Conservation (phyloP, 73 alveolate species). For the Paramecium pentaurelia region DNA sequence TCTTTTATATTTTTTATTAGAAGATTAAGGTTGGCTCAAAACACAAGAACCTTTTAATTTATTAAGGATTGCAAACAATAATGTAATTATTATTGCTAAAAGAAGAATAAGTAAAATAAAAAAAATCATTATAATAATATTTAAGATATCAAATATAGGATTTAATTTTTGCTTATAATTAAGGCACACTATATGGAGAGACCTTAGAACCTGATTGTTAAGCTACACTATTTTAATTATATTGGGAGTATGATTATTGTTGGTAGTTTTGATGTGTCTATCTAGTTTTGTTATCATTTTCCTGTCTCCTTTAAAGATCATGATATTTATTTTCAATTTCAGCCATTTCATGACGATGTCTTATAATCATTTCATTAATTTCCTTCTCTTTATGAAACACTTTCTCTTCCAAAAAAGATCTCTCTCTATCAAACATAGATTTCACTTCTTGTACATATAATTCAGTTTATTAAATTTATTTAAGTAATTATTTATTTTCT, state of each 20-base stretch:
- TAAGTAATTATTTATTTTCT: background rate
- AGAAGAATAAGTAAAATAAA: background rate
- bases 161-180: conserved; percentile 5
- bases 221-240: background rate
- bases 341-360: conserved; percentile 5
- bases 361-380: background rate
- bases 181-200: conserved; percentile 35
- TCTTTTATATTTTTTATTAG: background rate
- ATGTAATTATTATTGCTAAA: background rate
- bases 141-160: background rate
- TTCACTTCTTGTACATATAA: background rate
- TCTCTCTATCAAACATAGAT: conserved; percentile 44
- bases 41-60: background rate
- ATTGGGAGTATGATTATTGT: background rate
- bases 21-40: background rate
- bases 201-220: background rate
- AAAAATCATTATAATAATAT: background rate
- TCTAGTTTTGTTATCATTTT: background rate
- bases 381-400: background rate
- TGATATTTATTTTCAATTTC: conserved; percentile 10
- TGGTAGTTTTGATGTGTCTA: background rate
- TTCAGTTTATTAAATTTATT: background rate
- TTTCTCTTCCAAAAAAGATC: conserved; percentile 31
- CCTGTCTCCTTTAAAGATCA: background rate
- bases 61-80: background rate